These are phyloP conservation scores for Aspergillus sclerotialis DNA, from an alignment of 2,329 filamentous ascomycete genomes.

Conservation along the genomic window DNA sequence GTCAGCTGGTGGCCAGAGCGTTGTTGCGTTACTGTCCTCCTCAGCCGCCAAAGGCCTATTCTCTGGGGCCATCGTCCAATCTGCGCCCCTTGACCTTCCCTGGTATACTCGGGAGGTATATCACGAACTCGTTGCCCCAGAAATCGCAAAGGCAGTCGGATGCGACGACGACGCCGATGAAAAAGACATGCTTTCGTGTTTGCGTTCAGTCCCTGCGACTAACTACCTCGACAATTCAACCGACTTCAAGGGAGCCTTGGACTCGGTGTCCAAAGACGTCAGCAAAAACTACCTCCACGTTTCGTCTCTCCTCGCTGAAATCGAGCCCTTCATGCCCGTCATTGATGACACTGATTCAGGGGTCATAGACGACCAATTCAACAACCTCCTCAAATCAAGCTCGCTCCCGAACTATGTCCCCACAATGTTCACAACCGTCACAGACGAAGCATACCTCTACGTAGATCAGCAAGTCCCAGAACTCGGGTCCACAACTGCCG, in stretches of 20 bases:
- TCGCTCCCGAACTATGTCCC: slow-evolving; percentile 19
- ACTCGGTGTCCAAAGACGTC: slow-evolving; percentile 5
- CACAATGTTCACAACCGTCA: slow-evolving; percentile 20
- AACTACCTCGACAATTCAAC: slow-evolving; percentile 16
- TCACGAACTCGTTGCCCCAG: slow-evolving; percentile 12
- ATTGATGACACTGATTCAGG: slow-evolving; percentile 17
- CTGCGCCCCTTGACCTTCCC: slow-evolving; percentile 17
- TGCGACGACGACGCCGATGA: slow-evolving; percentile 11
- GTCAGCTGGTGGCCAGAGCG: slow-evolving; percentile 45
- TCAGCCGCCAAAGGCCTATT: slow-evolving; percentile 19
- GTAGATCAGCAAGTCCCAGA: slow-evolving; percentile 6
- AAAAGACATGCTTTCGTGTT: slow-evolving; percentile 12
- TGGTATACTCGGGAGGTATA: slow-evolving; percentile 21
- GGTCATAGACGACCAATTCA: slow-evolving; percentile 21
- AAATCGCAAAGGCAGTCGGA: slow-evolving; percentile 15
- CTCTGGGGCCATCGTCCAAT: slow-evolving; percentile 20
- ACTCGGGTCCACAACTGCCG: slow-evolving; percentile 5
- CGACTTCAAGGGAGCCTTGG: slow-evolving; percentile 6
- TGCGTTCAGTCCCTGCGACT: slow-evolving; percentile 15
- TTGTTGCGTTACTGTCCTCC: slow-evolving; percentile 27
- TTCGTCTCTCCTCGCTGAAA: slow-evolving; percentile 10
- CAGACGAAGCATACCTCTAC: slow-evolving; percentile 17
- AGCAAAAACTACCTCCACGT: slow-evolving; percentile 12
- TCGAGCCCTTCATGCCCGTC: slow-evolving; percentile 20
- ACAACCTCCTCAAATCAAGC: slow-evolving; percentile 12